Evolutionary conservation across 495 filamentous ascomycete species (phyloP).

Genomic region (Xylaria nigripes): DNA sequence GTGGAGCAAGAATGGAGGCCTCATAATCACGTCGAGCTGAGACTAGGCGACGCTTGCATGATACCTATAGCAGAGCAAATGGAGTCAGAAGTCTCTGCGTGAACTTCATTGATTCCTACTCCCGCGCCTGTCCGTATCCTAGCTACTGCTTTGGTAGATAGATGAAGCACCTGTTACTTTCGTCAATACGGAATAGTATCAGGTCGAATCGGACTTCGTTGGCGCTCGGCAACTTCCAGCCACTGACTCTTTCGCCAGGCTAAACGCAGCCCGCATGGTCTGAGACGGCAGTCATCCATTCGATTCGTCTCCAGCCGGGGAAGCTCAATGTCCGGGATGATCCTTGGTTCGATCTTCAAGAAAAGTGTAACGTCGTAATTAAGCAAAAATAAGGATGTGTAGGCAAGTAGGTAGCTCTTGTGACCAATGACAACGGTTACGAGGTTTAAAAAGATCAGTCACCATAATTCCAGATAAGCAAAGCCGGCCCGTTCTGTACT

Average conservation of each 20-base stretch:
- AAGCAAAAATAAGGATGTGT: not conserved
- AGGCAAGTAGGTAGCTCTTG: no score
- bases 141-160: no score
- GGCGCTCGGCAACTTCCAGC: not conserved
- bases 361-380: not conserved
- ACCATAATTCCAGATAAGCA: not conserved
- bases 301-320: not conserved
- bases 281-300: not conserved
- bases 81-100: no score
- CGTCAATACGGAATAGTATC: no score
- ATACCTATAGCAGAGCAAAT: not conserved
- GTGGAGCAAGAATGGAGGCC: not conserved
- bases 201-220: not conserved
- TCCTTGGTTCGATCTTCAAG: not conserved
- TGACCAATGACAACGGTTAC: not conserved
- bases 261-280: not conserved
- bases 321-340: not conserved
- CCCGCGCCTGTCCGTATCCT: no score
- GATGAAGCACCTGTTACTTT: no score
- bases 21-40: not conserved
- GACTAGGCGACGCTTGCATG: not conserved
- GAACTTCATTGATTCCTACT: not conserved
- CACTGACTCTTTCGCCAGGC: not conserved
- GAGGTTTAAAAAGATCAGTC: no score
- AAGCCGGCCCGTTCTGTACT: not conserved